These are phyloP conservation scores for Aciculosporium take DNA, from an alignment of 2,329 filamentous ascomycete species.

Conservation along the genomic window DNA sequence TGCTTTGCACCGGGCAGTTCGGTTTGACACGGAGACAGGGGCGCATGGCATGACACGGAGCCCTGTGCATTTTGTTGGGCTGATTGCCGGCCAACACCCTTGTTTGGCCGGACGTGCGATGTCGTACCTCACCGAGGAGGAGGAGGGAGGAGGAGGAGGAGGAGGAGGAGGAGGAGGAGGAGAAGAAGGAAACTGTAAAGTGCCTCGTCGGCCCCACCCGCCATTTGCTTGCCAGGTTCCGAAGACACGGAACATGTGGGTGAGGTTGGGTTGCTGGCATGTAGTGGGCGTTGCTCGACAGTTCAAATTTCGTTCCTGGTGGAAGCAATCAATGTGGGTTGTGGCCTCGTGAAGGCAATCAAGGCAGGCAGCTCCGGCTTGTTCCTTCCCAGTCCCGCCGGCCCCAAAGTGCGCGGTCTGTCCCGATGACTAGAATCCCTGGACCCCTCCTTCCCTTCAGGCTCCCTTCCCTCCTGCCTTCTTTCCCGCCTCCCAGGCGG, in stretches of 20 bases:
- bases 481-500: too few relatives aligned
- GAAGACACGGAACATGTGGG: not conserved
- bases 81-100: not conserved
- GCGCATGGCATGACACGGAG: not conserved
- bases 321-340: too few relatives aligned
- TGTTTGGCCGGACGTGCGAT: too few relatives aligned
- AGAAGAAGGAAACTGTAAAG: too few relatives aligned
- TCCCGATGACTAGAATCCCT: not conserved
- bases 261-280: too few relatives aligned
- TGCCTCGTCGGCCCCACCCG: not conserved
- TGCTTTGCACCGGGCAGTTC: too few relatives aligned
- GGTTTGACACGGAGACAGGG: too few relatives aligned
- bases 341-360: not conserved
- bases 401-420: not conserved
- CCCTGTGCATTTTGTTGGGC: not conserved
- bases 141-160: too few relatives aligned
- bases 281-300: not conserved
- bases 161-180: too few relatives aligned
- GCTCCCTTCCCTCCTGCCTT: too few relatives aligned
- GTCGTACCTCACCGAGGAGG: too few relatives aligned
- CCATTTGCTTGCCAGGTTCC: not conserved
- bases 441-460: not conserved
- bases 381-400: not conserved
- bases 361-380: not conserved
- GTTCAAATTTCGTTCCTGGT: too few relatives aligned